Percentiles rank a stretch among this genome's conserved stretches.
These are phyloP conservation scores for Lolium rigidum DNA, from an alignment of 176 grass and related monocot species.

Conservation along the genomic window DNA sequence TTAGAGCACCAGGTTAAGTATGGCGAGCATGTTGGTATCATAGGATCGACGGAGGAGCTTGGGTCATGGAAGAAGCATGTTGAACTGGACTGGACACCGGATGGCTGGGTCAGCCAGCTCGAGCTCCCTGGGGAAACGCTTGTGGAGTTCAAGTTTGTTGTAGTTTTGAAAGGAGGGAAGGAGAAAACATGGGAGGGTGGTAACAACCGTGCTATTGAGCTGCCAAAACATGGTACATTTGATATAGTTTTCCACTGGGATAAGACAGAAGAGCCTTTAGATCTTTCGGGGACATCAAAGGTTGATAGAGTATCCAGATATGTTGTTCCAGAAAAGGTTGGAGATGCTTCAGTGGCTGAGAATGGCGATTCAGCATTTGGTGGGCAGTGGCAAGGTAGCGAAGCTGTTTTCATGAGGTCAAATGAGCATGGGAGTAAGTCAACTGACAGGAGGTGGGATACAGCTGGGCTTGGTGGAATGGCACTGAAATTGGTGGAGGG, in stretches of 20 bases:
- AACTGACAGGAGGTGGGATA: constrained; percentile 62
- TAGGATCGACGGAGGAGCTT: constrained; percentile 74
- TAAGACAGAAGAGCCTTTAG: constrained; percentile 65
- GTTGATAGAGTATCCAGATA: constrained; percentile 1
- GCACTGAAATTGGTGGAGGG: constrained; percentile 76
- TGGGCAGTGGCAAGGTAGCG: constrained; percentile 81
- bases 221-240: constrained; percentile 73
- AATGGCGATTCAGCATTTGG: constrained; percentile 39
- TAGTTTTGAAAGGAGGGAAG: constrained; percentile 57
- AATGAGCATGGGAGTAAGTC: constrained; percentile 75
- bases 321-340: constrained; percentile 21
- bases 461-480: constrained; percentile 66
- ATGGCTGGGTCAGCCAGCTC: constrained; percentile 81
- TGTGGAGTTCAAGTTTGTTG: constrained; percentile 90
- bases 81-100: constrained; percentile 69
- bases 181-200: constrained; percentile 79
- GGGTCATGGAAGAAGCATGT: constrained; percentile 76
- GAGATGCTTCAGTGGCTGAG: constrained; percentile 1
- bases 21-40: constrained; percentile 82
- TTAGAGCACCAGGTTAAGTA: constrained; percentile 87
- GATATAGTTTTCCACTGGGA: constrained; percentile 78
- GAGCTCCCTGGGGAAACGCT: constrained; percentile 50
- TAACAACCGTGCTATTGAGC: constrained; percentile 56
- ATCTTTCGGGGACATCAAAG: constrained; percentile 39
- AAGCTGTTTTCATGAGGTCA: constrained; percentile 74